phyloP scores from a whole-genome alignment of 164 flowering plant genomes.

The Houttuynia cordata region DNA sequence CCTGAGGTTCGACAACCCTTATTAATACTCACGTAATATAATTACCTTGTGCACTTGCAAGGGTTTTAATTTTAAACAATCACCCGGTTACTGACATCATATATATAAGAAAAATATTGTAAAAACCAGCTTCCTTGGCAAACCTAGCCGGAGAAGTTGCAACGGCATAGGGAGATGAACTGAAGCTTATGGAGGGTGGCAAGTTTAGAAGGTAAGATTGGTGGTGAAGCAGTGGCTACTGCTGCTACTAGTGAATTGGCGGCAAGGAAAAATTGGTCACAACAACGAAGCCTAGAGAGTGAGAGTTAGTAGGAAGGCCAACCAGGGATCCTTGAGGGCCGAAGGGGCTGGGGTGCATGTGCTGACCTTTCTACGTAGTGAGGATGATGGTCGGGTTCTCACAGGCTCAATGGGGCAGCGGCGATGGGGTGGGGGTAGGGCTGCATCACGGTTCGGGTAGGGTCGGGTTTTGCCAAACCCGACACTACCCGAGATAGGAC shows the following conservation, averaged over 20 bases:
- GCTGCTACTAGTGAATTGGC: too few species aligned
- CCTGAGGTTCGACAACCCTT: too few species aligned
- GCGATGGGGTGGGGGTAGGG: too few species aligned
- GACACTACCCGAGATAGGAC: too few species aligned
- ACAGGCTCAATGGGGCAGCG: conserved; percentile 74
- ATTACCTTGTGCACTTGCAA: too few species aligned
- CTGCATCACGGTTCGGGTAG: too few species aligned
- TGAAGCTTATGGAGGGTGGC: conserved; percentile 14
- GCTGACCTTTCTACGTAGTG: conserved; percentile 85
- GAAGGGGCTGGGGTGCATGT: conserved; percentile 57
- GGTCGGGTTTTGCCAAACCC: too few species aligned
- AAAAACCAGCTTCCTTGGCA: conserved; percentile 15
- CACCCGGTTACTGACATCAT: too few species aligned
- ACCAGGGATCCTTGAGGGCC: conserved; percentile 39
- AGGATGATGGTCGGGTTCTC: conserved; percentile 64
- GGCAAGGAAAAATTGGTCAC: conserved; percentile 7
- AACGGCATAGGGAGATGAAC: background rate
- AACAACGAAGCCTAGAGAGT: conserved; percentile 5
- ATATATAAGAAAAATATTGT: too few species aligned
- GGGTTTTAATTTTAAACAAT: too few species aligned
- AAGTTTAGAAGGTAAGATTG: conserved; percentile 19
- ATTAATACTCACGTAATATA: too few species aligned
- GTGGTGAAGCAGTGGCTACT: conserved; percentile 18
- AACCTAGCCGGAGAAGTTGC: too few species aligned
- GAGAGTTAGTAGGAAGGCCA: conserved; percentile 8